These are phyloP conservation scores for Lichtheimia corymbifera DNA, from an alignment of 371 early-diverging fungal genomes.

Conservation along the genomic window DNA sequence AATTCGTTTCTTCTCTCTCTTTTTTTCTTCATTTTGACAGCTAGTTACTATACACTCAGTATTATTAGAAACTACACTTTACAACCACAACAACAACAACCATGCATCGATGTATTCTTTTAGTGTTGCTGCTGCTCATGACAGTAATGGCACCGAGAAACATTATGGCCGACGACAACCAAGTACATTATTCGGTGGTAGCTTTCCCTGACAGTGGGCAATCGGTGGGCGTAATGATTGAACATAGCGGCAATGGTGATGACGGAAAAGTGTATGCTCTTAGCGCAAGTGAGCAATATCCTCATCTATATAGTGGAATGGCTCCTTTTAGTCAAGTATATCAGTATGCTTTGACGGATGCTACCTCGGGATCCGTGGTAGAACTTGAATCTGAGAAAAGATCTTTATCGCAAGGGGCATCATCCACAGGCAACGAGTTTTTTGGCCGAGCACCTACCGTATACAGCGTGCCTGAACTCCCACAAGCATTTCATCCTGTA, in stretches of 20 bases:
- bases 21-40: constrained; percentile 2
- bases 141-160: background rate
- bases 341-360: constrained; percentile 33
- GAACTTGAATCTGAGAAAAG: constrained; percentile 32
- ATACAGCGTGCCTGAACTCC: constrained; percentile 45
- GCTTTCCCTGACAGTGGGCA: constrained; percentile 42
- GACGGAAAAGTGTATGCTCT: constrained; percentile 21
- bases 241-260: constrained; percentile 13
- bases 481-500: constrained; percentile 52
- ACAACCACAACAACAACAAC: constrained; percentile 2
- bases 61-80: constrained; percentile 1
- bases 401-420: constrained; percentile 33
- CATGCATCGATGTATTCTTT: background rate
- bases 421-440: constrained; percentile 55
- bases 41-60: background rate
- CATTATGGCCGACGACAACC: constrained; percentile 18
- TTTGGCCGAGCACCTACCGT: constrained; percentile 50
- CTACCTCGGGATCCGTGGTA: constrained; percentile 7
- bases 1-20: background rate
- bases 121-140: background rate
- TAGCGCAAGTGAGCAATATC: constrained; percentile 20
- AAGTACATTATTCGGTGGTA: constrained; percentile 43
- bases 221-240: constrained; percentile 26
- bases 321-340: constrained; percentile 41
- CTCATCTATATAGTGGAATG: constrained; percentile 37